phyloP scores from a whole-genome alignment of 2,329 filamentous ascomycete genomes.

The Phyllosticta citriasiana region DNA sequence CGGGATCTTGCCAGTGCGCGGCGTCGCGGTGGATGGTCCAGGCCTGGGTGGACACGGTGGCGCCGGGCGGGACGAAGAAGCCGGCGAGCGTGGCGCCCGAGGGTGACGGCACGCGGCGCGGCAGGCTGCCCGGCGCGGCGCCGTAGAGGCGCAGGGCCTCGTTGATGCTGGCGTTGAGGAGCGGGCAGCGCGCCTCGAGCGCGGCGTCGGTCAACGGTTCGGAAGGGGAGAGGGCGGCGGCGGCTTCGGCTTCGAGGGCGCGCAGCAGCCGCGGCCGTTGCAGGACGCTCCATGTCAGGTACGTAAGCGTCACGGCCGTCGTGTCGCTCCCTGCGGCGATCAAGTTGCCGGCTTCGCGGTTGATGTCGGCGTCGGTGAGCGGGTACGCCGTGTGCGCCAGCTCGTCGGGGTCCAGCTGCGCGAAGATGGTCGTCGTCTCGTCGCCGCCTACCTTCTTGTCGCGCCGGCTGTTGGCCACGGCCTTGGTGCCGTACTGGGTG shows the following conservation, averaged over 20 bases:
- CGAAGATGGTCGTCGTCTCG: conserved; percentile 22
- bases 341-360: conserved; percentile 23
- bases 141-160: conserved; percentile 31
- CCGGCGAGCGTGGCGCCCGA: conserved; percentile 24
- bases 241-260: conserved; percentile 18
- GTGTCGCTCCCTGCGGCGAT: conserved; percentile 29
- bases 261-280: conserved; percentile 15
- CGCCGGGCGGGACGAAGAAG: conserved; percentile 25
- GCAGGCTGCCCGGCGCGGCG: conserved; percentile 26
- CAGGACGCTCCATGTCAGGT: conserved; percentile 25
- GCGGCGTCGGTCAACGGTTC: conserved; percentile 17
- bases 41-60: conserved; percentile 28
- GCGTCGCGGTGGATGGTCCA: conserved; percentile 30
- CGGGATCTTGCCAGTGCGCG: neutral
- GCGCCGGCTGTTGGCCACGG: conserved; percentile 20
- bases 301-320: conserved; percentile 24
- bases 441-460: conserved; percentile 12
- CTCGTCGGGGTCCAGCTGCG: conserved; percentile 23
- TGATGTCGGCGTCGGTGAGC: conserved; percentile 24
- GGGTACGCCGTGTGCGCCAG: conserved; percentile 21
- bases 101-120: conserved; percentile 23
- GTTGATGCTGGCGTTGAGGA: conserved; percentile 28
- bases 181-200: conserved; percentile 18
- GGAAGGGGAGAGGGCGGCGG: conserved; percentile 6
- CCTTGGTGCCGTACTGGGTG: conserved; percentile 20